Evolutionary conservation across 2,329 filamentous ascomycete species (phyloP).

Genomic region (Didymella segeticola): DNA sequence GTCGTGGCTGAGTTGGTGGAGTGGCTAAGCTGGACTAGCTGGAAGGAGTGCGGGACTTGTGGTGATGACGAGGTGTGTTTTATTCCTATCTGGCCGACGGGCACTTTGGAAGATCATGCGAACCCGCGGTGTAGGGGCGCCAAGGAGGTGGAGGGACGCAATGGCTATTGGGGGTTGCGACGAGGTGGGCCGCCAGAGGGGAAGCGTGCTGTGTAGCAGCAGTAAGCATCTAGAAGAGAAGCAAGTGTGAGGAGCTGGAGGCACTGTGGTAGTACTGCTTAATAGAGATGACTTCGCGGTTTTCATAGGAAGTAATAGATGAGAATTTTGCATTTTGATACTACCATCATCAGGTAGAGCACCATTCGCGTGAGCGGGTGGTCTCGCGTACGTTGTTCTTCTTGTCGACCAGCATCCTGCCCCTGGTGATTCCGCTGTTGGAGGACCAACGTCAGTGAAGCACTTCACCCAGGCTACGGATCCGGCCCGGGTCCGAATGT

Average conservation of each 20-base stretch:
- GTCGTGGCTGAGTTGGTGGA: constrained; percentile 52
- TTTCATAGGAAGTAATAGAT: no score
- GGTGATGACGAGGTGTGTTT: constrained; percentile 62
- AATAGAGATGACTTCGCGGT: no score
- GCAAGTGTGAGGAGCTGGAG: neutral
- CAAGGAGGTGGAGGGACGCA: constrained; percentile 8
- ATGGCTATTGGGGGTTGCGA: constrained; percentile 35
- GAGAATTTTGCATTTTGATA: no score
- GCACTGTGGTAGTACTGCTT: no score
- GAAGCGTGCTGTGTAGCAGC: neutral
- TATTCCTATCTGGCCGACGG: constrained; percentile 70
- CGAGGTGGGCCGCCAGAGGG: neutral
- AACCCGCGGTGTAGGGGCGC: constrained; percentile 52
- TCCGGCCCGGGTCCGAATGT: neutral
- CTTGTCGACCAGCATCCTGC: no score
- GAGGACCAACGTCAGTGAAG: no score
- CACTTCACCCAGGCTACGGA: neutral
- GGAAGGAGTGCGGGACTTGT: constrained; percentile 65
- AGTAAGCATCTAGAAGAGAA: neutral
- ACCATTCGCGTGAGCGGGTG: neutral
- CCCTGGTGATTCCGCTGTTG: no score
- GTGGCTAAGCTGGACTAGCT: constrained; percentile 65
- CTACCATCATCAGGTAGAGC: constrained; percentile 6
- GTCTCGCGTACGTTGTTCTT: neutral
- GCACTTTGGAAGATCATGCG: constrained; percentile 61